Evolutionary conservation across 176 grass and related monocot genomes (phyloP).

Genomic region (Musa acuminata): DNA sequence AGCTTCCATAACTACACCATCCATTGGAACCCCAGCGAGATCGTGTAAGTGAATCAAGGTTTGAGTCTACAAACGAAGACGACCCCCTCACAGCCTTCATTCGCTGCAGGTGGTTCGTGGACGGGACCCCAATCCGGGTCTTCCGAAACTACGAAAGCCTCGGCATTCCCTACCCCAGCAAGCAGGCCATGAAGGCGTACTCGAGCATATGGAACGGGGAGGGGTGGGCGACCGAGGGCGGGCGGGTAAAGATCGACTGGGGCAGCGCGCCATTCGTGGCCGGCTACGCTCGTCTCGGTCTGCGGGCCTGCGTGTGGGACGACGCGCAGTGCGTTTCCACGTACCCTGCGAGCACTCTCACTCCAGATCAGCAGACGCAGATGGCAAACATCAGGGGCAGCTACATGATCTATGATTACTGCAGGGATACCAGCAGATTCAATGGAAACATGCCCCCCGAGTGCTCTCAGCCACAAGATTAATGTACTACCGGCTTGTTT

Average conservation of each 20-base stretch:
- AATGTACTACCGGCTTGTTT: neutral
- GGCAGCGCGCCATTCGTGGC: slow-evolving; percentile 42
- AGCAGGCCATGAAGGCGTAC: slow-evolving; percentile 46
- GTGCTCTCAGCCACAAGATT: slow-evolving; percentile 11
- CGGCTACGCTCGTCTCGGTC: slow-evolving; percentile 24
- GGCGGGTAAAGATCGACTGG: slow-evolving; percentile 66
- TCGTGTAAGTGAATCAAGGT: slow-evolving; percentile 28
- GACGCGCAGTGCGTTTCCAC: slow-evolving; percentile 27
- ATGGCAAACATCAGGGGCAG: neutral
- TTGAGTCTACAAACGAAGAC: neutral
- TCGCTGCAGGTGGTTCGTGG: slow-evolving; percentile 38
- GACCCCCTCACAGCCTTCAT: neutral
- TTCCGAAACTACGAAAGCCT: slow-evolving; percentile 48
- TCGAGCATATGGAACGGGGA: slow-evolving; percentile 59
- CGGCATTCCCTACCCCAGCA: slow-evolving; percentile 31
- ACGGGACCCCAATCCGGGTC: slow-evolving; percentile 34
- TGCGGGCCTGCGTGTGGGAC: slow-evolving; percentile 20
- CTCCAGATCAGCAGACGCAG: neutral
- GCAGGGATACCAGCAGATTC: slow-evolving; percentile 35
- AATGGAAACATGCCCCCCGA: slow-evolving; percentile 26
- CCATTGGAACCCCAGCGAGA: slow-evolving; percentile 55
- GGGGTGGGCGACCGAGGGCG: slow-evolving; percentile 69
- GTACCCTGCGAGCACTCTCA: neutral
- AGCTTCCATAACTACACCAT: slow-evolving; percentile 73
- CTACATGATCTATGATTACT: slow-evolving; percentile 53